phyloP scores from a whole-genome alignment of 2,329 filamentous ascomycete genomes.

The Monilinia vaccinii-corymbosi region DNA sequence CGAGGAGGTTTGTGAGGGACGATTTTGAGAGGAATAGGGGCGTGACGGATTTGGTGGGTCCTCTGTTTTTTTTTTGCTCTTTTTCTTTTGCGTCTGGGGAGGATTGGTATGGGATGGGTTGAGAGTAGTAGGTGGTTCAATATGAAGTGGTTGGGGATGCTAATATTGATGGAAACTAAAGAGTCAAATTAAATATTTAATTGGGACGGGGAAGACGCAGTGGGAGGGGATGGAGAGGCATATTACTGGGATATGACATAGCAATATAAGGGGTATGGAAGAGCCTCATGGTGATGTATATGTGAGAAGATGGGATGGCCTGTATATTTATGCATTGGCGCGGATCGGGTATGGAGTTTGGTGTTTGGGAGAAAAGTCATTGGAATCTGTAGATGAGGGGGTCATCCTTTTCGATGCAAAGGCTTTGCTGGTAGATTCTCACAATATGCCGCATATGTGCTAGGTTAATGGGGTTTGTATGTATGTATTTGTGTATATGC shows the following conservation, averaged over 20 bases:
- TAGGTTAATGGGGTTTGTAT: neutral
- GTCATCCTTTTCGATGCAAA: neutral
- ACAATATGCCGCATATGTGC: neutral
- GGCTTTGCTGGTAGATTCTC: neutral
- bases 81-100: neutral
- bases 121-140: neutral
- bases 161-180: constrained; percentile 24
- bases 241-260: constrained; percentile 38
- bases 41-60: constrained; percentile 47
- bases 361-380: neutral
- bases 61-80: neutral
- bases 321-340: neutral
- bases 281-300: neutral
- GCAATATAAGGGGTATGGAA: neutral
- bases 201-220: constrained; percentile 56
- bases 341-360: neutral
- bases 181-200: constrained; percentile 52
- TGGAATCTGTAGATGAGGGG: neutral
- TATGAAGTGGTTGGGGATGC: neutral
- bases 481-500: neutral
- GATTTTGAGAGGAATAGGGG: constrained; percentile 52
- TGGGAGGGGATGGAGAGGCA: constrained; percentile 55
- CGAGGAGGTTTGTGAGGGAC: constrained; percentile 45
- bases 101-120: neutral
- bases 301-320: neutral